These are phyloP conservation scores for Leccinum subgranulosum DNA, from an alignment of 768 basidiomycete genomes.

Conservation along the genomic window DNA sequence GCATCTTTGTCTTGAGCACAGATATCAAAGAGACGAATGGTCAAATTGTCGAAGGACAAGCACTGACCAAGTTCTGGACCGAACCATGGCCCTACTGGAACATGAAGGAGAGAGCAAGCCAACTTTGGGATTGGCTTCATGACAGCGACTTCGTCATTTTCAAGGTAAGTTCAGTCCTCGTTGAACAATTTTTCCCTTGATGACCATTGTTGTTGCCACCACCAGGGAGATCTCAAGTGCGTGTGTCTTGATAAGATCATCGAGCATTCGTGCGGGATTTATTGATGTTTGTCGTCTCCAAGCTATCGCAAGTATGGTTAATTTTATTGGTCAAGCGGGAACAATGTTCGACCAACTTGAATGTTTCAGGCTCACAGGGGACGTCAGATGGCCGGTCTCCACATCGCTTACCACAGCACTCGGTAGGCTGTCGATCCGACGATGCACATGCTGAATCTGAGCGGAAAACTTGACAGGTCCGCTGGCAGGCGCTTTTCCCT, in stretches of 20 bases:
- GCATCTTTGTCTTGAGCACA: constrained; percentile 64
- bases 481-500: constrained; percentile 71
- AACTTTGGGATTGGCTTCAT: constrained; percentile 49
- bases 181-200: not conserved
- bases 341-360: constrained; percentile 1
- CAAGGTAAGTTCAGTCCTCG: constrained; percentile 49
- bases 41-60: constrained; percentile 23
- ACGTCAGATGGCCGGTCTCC: constrained; percentile 82
- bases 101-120: constrained; percentile 51
- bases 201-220: not conserved
- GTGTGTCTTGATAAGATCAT: constrained; percentile 25
- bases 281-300: constrained; percentile 3
- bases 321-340: not conserved
- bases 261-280: not conserved
- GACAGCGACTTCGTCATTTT: constrained; percentile 73
- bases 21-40: constrained; percentile 27
- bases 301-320: constrained; percentile 79
- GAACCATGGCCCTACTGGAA: constrained; percentile 75
- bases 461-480: constrained; percentile 48
- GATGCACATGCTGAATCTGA: constrained; percentile 2
- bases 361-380: constrained; percentile 73
- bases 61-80: constrained; percentile 63
- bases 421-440: constrained; percentile 39
- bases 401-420: constrained; percentile 73
- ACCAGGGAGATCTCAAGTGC: constrained; percentile 88